Evolutionary conservation across 2,329 filamentous ascomycete genomes (phyloP).

Genomic region (Cercospora beticola): DNA sequence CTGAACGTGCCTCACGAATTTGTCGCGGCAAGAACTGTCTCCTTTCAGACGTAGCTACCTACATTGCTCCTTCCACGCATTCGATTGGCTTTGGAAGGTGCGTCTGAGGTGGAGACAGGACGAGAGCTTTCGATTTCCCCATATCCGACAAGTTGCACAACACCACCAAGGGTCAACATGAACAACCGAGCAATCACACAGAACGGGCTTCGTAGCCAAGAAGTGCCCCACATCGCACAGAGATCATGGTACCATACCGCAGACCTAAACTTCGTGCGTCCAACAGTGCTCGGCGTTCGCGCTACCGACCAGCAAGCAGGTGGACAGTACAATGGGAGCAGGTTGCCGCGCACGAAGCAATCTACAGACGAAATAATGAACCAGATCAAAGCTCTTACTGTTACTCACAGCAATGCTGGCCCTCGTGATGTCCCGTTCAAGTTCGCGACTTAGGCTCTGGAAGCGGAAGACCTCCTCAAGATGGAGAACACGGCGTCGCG

Average conservation of each 20-base stretch:
- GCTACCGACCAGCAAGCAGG: not conserved
- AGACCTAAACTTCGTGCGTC: too few species aligned
- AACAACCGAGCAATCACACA: not conserved
- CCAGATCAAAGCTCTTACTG: not conserved
- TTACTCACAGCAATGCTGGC: not conserved
- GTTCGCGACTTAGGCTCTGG: not conserved
- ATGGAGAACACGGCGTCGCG: not conserved
- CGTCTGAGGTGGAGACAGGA: too few species aligned
- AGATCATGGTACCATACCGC: too few species aligned
- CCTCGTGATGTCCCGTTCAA: not conserved
- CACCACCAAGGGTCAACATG: not conserved
- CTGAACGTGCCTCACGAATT: too few species aligned
- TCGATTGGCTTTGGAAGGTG: too few species aligned
- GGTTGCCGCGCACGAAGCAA: not conserved
- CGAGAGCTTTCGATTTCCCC: too few species aligned
- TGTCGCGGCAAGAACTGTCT: too few species aligned
- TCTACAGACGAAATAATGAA: not conserved
- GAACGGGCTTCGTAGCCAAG: not conserved
- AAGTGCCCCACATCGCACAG: too few species aligned
- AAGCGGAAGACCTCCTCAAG: not conserved
- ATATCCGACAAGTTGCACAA: too few species aligned
- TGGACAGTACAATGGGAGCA: not conserved
- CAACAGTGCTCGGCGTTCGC: not conserved
- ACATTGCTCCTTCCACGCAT: too few species aligned
- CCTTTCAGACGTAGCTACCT: too few species aligned